These are phyloP conservation scores for Agrocybe praecox DNA, from an alignment of 768 basidiomycete genomes.

Conservation along the genomic window DNA sequence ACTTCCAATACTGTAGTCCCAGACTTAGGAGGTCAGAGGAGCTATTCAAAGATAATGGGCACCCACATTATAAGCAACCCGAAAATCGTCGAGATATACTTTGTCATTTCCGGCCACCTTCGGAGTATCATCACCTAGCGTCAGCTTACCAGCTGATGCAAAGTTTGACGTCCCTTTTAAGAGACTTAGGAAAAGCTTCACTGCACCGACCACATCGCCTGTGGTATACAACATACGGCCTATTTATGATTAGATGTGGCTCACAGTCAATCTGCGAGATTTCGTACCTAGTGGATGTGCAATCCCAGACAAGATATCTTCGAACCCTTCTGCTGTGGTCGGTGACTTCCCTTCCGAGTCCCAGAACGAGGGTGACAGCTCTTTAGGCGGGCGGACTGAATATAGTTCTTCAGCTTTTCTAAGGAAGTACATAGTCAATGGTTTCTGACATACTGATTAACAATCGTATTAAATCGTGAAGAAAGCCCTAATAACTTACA, in stretches of 20 bases:
- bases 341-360: constrained; percentile 60
- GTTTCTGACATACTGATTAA: constrained; percentile 51
- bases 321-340: constrained; percentile 46
- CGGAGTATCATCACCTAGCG: constrained; percentile 13
- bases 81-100: constrained; percentile 85
- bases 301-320: constrained; percentile 69
- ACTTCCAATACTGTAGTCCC: constrained; percentile 66
- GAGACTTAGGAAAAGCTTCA: constrained; percentile 75
- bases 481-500: constrained; percentile 45
- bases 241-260: constrained; percentile 23
- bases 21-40: background rate
- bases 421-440: constrained; percentile 81
- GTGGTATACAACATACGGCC: constrained; percentile 89
- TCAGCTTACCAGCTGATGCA: constrained; percentile 8
- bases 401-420: constrained; percentile 71
- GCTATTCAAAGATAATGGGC: background rate
- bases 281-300: constrained; percentile 74
- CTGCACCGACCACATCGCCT: constrained; percentile 80
- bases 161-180: constrained; percentile 48
- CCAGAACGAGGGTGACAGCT: constrained; percentile 81
- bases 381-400: constrained; percentile 48
- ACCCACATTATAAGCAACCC: constrained; percentile 79
- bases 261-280: background rate
- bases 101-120: constrained; percentile 53
- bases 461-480: background rate